Base-by-base conservation (phyloP, 2,329 filamentous ascomycete species). In the Cladosporium sp. region DNA sequence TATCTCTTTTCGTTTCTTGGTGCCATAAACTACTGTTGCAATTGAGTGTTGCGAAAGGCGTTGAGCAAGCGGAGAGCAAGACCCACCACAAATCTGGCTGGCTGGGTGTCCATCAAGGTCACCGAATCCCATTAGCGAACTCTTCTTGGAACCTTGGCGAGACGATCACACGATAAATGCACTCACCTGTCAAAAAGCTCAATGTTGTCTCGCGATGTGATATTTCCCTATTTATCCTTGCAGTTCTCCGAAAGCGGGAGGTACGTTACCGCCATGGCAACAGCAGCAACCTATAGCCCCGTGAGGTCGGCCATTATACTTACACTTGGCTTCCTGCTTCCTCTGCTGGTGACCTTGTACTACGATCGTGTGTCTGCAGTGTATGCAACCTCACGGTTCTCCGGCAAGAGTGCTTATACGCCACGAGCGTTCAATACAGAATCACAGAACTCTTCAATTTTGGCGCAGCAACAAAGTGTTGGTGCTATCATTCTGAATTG, bases 141-240 rank as follows among this genome's bases (percentile, higher is more conserved):
- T 28, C 41, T 52, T 44, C 61, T 64, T 64, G 61, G 61, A 47
- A 47, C 28, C 61, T 64, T 64, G 61, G 61, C 61, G 41, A 64
- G 26, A 18, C 8, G 1, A 41, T 14, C 21, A 36, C n/a, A 28
- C 60, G 21, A 52, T 14, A 34, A 30, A 36, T 32, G 30, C 52
- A 32, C 15, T 32, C 21, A 12, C n/a, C 11, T 52, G 49, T 28
- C 26, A 4, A 52, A 57, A n/a, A 34, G 52, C 10, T 4, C 28
- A 57, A 57, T 21, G 28, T 6, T 2, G 14, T 18, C 18, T 38
- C 11, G 15, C 21, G 10, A 21, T 41, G 47, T 15, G 18, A n/a
- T 15, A 41, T 55, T 11, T 51, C 34, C 15, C 12, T 3, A 41
- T 28, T 30, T 7, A 6, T 21, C 26, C 24, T 12, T 28, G 24